Evolutionary conservation across 108 stramenopile genomes (phyloP).

Genomic region (Aurantiochytrium sp.): DNA sequence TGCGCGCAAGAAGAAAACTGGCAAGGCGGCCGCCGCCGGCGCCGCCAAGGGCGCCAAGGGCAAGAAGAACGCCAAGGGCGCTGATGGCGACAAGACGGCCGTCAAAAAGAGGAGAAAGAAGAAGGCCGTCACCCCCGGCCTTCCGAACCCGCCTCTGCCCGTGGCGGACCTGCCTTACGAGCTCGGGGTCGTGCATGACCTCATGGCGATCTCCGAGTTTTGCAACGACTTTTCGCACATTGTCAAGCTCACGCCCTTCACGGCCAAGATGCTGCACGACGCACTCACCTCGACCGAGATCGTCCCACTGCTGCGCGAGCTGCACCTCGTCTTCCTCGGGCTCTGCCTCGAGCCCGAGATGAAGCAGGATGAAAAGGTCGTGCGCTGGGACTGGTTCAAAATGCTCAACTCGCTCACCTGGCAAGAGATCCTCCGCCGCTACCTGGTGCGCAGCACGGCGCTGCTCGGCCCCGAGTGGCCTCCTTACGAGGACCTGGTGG

Average conservation of each 20-base stretch:
- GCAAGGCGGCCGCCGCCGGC: no score
- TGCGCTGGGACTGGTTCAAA: conserved; percentile 28
- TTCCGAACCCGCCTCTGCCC: not conserved
- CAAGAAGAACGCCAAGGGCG: not conserved
- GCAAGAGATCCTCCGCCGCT: conserved; percentile 18
- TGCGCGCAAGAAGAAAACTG: not conserved
- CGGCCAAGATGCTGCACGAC: not conserved
- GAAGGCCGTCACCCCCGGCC: not conserved
- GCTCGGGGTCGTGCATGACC: not conserved
- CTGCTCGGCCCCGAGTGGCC: not conserved
- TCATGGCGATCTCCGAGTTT: conserved; percentile 5
- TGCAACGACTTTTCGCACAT: conserved; percentile 18
- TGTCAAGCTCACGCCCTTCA: conserved; percentile 22
- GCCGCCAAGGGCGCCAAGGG: not conserved
- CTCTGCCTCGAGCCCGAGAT: conserved; percentile 27
- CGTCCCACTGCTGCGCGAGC: not conserved
- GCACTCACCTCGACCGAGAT: not conserved
- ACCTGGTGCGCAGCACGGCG: not conserved
- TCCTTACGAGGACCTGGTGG: not conserved
- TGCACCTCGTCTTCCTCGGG: conserved; percentile 23
- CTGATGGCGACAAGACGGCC: no score
- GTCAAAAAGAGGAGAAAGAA: no score
- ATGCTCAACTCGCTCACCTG: conserved; percentile 30
- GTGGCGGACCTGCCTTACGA: not conserved
- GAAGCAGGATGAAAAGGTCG: conserved; percentile 16